Evolutionary conservation across 2,329 filamentous ascomycete genomes (phyloP).

Genomic region (Daldinia sp.): DNA sequence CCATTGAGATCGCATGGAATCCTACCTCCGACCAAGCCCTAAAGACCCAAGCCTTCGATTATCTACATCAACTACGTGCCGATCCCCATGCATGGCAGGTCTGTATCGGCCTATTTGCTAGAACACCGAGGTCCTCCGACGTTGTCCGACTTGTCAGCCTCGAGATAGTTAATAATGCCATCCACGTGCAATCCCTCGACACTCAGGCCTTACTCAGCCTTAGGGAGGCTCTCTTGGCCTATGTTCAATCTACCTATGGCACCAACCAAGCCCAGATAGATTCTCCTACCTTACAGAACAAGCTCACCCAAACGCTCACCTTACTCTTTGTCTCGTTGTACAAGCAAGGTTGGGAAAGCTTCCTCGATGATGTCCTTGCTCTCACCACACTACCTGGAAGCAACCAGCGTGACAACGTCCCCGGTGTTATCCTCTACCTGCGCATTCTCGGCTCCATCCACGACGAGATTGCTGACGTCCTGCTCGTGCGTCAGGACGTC

Average conservation of each 20-base stretch:
- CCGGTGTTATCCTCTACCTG: conserved; percentile 87
- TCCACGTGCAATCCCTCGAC: conserved; percentile 84
- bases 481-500: conserved; percentile 80
- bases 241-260: conserved; percentile 81
- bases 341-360: conserved; percentile 84
- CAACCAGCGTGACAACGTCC: conserved; percentile 73
- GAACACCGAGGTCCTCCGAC: conserved; percentile 80
- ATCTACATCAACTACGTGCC: conserved; percentile 80
- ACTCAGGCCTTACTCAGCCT: conserved; percentile 77
- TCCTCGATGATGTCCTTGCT: conserved; percentile 89
- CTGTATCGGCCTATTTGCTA: conserved; percentile 86
- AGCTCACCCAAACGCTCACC: conserved; percentile 94
- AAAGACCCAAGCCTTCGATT: conserved; percentile 86
- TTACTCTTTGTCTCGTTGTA: conserved; percentile 93
- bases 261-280: conserved; percentile 72
- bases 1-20: conserved; percentile 93
- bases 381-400: conserved; percentile 75
- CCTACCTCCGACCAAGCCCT: conserved; percentile 79
- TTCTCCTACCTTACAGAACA: conserved; percentile 87
- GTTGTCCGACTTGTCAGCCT: conserved; percentile 89
- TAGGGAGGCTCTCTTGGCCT: conserved; percentile 83
- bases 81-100: conserved; percentile 91
- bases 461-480: conserved; percentile 95
- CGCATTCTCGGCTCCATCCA: conserved; percentile 90
- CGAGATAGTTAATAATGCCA: conserved; percentile 92